Conservation (phyloP, 179 eudicot genomes). For the Heliamphora pulchella region DNA sequence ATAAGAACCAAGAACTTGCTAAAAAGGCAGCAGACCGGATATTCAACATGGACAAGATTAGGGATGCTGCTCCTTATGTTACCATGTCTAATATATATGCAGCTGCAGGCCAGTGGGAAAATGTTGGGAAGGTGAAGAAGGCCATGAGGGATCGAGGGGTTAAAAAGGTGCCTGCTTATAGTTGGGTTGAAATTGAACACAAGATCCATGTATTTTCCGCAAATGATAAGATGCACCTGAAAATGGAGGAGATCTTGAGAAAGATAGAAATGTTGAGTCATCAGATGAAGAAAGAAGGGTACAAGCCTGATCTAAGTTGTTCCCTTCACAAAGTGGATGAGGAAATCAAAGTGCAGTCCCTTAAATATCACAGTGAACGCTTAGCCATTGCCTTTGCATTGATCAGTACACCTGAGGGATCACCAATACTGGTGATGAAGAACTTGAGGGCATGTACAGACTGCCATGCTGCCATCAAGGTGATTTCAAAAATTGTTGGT, state of each 20-base stretch:
- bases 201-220: constrained; percentile 60
- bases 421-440: constrained; percentile 68
- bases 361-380: constrained; percentile 72
- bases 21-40: constrained; percentile 53
- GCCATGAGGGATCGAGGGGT: constrained; percentile 70
- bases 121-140: constrained; percentile 55
- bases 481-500: constrained; percentile 57
- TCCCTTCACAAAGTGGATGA: constrained; percentile 72
- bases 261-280: constrained; percentile 42
- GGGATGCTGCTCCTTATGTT: constrained; percentile 67
- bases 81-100: constrained; percentile 88
- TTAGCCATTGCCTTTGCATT: constrained; percentile 76
- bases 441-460: constrained; percentile 75
- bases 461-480: constrained; percentile 80
- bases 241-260: constrained; percentile 42
- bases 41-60: constrained; percentile 47
- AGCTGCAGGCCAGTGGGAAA: constrained; percentile 63
- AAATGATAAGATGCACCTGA: constrained; percentile 60
- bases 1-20: constrained; percentile 66
- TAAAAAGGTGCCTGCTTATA: constrained; percentile 61
- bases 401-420: constrained; percentile 69
- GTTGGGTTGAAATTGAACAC: constrained; percentile 76
- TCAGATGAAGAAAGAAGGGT: constrained; percentile 69
- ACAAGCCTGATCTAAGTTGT: constrained; percentile 63
- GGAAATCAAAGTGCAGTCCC: constrained; percentile 52